Evolutionary conservation across 1,139 yeast genomes (phyloP).

Genomic region (Hemisphaericaspora xylofermentans): DNA sequence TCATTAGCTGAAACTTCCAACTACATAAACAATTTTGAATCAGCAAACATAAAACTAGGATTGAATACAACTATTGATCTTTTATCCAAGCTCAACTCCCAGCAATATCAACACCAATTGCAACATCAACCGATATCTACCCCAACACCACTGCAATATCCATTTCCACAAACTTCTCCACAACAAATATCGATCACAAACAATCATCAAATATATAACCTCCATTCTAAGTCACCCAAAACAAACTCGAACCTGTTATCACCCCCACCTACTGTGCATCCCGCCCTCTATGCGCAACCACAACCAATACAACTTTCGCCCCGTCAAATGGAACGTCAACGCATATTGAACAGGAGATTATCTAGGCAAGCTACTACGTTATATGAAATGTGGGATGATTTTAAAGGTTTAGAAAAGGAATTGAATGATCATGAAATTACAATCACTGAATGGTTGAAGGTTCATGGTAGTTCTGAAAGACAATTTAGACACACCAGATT

Average conservation of each 20-base stretch:
- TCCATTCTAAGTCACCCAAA: constrained; percentile 1
- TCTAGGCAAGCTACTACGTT: constrained; percentile 34
- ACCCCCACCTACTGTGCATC: not conserved
- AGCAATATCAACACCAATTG: constrained; percentile 3
- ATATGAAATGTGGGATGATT: constrained; percentile 43
- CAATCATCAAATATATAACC: constrained; percentile 6
- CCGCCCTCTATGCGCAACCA: not conserved
- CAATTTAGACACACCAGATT: constrained; percentile 36
- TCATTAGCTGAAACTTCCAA: constrained; percentile 20
- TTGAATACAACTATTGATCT: constrained; percentile 19
- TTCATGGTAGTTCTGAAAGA: constrained; percentile 35
- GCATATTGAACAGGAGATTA: constrained; percentile 26
- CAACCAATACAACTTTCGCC: constrained; percentile 10
- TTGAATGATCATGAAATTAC: constrained; percentile 29
- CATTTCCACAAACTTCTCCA: constrained; percentile 1
- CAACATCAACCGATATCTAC: no score
- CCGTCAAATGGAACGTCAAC: constrained; percentile 19
- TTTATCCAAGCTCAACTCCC: constrained; percentile 15
- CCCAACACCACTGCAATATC: not conserved
- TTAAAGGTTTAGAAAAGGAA: constrained; percentile 30
- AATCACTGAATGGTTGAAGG: constrained; percentile 36
- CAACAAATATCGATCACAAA: constrained; percentile 3
- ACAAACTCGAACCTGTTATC: constrained; percentile 1
- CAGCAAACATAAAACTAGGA: constrained; percentile 18
- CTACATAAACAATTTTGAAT: constrained; percentile 14